Evolutionary conservation across 129 eudicot genomes (phyloP).

Genomic region (Pseudognaphalium luteoalbum): DNA sequence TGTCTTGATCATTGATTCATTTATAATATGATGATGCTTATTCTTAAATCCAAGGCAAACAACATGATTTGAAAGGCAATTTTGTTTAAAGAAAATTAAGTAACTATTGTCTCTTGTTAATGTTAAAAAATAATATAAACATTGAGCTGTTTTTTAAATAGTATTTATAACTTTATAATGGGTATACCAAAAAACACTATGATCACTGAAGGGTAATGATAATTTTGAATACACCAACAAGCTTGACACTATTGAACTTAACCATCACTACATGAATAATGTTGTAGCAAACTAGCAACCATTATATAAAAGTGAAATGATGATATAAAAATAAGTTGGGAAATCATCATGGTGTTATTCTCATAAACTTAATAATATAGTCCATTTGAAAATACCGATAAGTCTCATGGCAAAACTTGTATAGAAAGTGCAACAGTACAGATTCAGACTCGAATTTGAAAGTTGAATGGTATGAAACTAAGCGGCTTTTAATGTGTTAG

Average conservation of each 20-base stretch:
- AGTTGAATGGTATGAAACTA: conserved; percentile 1
- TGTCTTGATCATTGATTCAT: conserved; percentile 25
- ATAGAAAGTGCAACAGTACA: not conserved
- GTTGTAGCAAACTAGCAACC: not conserved
- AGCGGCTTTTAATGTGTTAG: conserved; percentile 22
- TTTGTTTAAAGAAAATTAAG: no score
- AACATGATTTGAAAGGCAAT: conserved; percentile 23
- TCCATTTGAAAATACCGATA: not conserved
- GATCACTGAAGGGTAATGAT: not conserved
- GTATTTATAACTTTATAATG: no score
- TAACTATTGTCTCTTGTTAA: no score
- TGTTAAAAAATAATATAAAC: not conserved
- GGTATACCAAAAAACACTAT: not conserved
- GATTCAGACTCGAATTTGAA: not conserved
- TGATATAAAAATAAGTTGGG: not conserved
- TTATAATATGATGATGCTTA: conserved; percentile 25
- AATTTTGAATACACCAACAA: no score
- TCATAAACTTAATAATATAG: not conserved
- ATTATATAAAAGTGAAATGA: not conserved
- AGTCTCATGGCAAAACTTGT: conserved; percentile 3
- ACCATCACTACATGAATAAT: not conserved
- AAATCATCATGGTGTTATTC: not conserved
- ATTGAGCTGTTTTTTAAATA: not conserved
- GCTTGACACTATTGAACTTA: not conserved
- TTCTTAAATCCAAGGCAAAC: conserved; percentile 31